Percentiles rank a stretch among this genome's conserved stretches.
phyloP scores from a whole-genome alignment of 805 yeast species.

The Zygotorulaspora danielsina region DNA sequence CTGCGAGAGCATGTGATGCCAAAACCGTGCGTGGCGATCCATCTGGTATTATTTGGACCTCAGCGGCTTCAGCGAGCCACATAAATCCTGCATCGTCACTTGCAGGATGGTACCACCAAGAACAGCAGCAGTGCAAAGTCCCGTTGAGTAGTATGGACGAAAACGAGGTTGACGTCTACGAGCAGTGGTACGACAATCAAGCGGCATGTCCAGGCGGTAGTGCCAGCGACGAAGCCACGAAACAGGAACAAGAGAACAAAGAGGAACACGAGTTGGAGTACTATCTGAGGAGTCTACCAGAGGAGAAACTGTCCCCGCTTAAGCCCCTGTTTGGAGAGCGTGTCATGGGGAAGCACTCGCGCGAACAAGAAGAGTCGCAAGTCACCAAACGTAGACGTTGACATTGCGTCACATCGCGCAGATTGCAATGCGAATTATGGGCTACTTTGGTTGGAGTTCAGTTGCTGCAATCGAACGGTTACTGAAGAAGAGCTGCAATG shows the following conservation, averaged over 20 bases:
- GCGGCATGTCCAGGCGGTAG: not conserved
- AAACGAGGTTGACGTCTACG: conserved; percentile 8
- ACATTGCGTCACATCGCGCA: not conserved
- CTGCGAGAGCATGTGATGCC: too few species aligned
- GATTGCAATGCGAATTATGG: not conserved
- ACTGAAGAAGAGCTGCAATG: too few species aligned
- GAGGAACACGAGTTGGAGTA: conserved; percentile 8
- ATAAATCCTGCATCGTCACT: too few species aligned
- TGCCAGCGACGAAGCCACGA: too few species aligned
- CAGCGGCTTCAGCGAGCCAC: too few species aligned
- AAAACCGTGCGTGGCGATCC: too few species aligned
- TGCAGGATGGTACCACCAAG: too few species aligned
- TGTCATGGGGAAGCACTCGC: not conserved
- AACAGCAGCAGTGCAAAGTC: too few species aligned
- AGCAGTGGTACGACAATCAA: conserved; percentile 8
- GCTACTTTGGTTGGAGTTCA: too few species aligned
- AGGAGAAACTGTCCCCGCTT: conserved; percentile 6
- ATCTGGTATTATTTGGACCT: too few species aligned
- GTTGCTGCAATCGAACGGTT: too few species aligned
- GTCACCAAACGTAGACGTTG: conserved; percentile 2
- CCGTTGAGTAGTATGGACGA: not conserved
- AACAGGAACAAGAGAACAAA: conserved; percentile 4
- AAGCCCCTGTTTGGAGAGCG: conserved; percentile 3
- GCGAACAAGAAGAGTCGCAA: not conserved
- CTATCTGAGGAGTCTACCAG: conserved; percentile 11